Conservation (phyloP, 2,329 filamentous ascomycete species). For the Dendryphion nanum region DNA sequence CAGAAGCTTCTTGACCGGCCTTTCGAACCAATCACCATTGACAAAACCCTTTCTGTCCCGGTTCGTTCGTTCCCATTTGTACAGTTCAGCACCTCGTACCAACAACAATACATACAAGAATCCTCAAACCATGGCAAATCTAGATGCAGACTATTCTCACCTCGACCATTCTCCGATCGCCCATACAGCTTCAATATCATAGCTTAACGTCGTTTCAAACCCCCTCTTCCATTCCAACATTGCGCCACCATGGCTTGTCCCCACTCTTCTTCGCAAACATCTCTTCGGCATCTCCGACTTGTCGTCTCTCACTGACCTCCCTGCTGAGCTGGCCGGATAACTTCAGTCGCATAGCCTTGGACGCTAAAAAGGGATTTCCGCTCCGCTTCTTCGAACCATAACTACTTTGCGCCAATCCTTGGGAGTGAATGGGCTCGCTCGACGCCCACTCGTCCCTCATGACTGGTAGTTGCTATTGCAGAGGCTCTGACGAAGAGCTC, state of each 20-base stretch:
- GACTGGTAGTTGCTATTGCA: constrained; percentile 91
- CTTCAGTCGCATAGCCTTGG: constrained; percentile 63
- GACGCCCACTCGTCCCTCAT: constrained; percentile 68
- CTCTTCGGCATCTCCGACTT: constrained; percentile 84
- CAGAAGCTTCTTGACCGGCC: too few relatives aligned
- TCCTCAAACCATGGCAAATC: too few relatives aligned
- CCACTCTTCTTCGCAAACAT: constrained; percentile 53
- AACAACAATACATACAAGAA: too few relatives aligned
- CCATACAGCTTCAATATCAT: too few relatives aligned
- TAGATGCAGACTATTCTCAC: too few relatives aligned
- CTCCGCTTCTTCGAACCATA: constrained; percentile 6
- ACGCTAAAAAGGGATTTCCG: constrained; percentile 42
- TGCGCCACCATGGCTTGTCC: constrained; percentile 46
- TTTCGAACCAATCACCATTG: too few relatives aligned
- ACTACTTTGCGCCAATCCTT: constrained; percentile 59
- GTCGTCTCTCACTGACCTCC: constrained; percentile 82
- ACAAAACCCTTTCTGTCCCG: too few relatives aligned
- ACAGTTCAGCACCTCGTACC: too few relatives aligned
- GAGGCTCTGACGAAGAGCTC: constrained; percentile 90
- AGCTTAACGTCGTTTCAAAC: too few relatives aligned
- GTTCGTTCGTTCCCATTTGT: too few relatives aligned
- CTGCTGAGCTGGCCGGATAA: constrained; percentile 53
- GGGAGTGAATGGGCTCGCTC: constrained; percentile 42
- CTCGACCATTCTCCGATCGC: too few relatives aligned
- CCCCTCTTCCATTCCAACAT: constrained; percentile 51